phyloP scores from a whole-genome alignment of 495 filamentous ascomycete species.

The Penicillium waksmanii region DNA sequence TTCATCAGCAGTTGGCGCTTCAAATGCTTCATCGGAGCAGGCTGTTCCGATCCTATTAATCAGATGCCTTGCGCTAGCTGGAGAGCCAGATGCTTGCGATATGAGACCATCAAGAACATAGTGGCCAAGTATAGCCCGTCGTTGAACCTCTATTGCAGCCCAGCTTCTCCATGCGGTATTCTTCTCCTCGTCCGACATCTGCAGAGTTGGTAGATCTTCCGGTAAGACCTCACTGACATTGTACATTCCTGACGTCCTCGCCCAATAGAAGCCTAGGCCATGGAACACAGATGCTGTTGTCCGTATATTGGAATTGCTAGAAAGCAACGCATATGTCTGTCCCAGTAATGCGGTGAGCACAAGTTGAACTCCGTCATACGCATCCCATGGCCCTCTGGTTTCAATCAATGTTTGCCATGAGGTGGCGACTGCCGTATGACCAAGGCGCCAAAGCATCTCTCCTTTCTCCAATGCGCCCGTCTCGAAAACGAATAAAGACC shows the following conservation, averaged over 20 bases:
- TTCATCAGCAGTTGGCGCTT: conserved; percentile 20
- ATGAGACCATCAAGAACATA: conserved; percentile 27
- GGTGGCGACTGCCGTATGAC: conserved; percentile 23
- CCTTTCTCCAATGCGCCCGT: conserved; percentile 15
- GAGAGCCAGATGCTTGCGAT: conserved; percentile 26
- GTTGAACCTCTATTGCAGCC: conserved; percentile 18
- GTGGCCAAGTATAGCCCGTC: conserved; percentile 20
- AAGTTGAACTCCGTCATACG: conserved; percentile 25
- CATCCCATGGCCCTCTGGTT: conserved; percentile 18
- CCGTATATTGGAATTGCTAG: conserved; percentile 17
- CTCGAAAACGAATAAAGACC: conserved; percentile 23
- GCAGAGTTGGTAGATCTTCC: neutral
- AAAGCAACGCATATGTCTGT: conserved; percentile 23
- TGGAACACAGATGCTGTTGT: conserved; percentile 22
- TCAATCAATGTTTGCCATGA: conserved; percentile 24
- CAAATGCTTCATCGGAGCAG: conserved; percentile 22
- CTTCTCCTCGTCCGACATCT: conserved; percentile 11
- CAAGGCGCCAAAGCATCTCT: conserved; percentile 25
- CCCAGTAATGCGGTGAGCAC: conserved; percentile 23
- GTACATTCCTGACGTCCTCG: conserved; percentile 24
- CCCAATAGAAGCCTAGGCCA: conserved; percentile 27
- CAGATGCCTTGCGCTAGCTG: conserved; percentile 22
- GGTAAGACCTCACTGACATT: conserved; percentile 7
- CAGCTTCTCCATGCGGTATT: conserved; percentile 15
- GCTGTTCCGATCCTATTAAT: conserved; percentile 18